Evolutionary conservation across 1,284 basidiomycete species (phyloP), one percentile per base, ranked within the genome.

Genomic region (Spongispora temasekensis): DNA sequence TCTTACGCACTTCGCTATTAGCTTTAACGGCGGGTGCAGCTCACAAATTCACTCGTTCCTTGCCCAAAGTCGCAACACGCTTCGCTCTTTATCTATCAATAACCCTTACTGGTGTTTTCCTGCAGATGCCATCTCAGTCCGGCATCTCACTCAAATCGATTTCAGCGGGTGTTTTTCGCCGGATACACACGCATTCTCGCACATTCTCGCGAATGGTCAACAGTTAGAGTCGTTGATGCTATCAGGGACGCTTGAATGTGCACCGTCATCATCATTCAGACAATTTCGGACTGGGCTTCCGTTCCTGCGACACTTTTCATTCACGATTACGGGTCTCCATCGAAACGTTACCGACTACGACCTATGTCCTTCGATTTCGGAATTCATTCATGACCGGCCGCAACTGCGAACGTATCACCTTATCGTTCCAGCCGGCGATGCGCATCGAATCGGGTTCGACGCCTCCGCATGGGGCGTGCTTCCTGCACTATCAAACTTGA

Each of bases 401-500:
- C 72, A 81, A 44, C 72, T 90, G 40, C 76, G 77, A 28, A 81
- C 81, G 1, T 78, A 90, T 44, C 77, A 81, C 55, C 77, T 89
- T 1, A 78, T 81, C 10, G 81, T 84, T 9, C 79, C 81, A 13
- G 48, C 48, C 12, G 48, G 48, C 23, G 79, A 81, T 52, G 80
- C 84, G 63, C 74, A 76, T 58, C 76, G 79, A 13, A 78, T 87
- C 15, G 88, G 88, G 23, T 89, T 87, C 64, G 86, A 88, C 64
- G 86, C 88, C 1, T 80, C 83, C 1, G 78, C 86, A 6, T 89
- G 88, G 86, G 88, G 88, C 19, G 83, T 89, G 25, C 76, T 90
- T 15, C 88, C 88, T 0, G 79, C 79, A 5, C 71, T 90, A 34
- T 74, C 74, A 9, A 76, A 76, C 19, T 70, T 90, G 58, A 78